These are phyloP conservation scores for Alternaria burnsii DNA, from an alignment of 2,329 filamentous ascomycete species.

Conservation along the genomic window DNA sequence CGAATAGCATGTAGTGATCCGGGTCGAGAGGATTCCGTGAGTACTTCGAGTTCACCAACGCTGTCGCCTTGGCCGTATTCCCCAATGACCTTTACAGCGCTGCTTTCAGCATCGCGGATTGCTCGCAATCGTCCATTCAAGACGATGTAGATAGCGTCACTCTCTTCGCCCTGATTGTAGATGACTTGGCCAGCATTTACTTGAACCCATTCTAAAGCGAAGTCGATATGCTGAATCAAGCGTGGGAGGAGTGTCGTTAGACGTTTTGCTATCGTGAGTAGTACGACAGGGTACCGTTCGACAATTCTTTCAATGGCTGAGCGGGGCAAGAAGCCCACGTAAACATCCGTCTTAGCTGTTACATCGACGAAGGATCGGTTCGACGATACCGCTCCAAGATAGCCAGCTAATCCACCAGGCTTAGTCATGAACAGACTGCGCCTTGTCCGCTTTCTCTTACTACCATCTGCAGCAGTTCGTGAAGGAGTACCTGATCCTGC, in stretches of 20 bases:
- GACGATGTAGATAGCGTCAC: slow-evolving; percentile 97
- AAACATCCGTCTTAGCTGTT: slow-evolving; percentile 96
- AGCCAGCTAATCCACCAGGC: slow-evolving; percentile 91
- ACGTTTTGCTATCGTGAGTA: slow-evolving; percentile 95
- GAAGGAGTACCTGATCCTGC: slow-evolving; percentile 35
- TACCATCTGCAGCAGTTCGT: slow-evolving; percentile 40
- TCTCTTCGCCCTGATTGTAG: slow-evolving; percentile 92
- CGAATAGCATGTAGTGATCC: slow-evolving; percentile 94
- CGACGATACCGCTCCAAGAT: slow-evolving; percentile 91
- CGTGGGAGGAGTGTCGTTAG: slow-evolving; percentile 88
- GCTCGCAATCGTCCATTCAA: slow-evolving; percentile 89
- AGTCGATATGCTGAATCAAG: slow-evolving; percentile 94
- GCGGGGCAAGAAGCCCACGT: slow-evolving; percentile 91
- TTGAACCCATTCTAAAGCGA: slow-evolving; percentile 97
- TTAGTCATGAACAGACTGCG: slow-evolving; percentile 89
- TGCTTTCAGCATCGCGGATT: slow-evolving; percentile 81
- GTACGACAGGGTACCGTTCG: slow-evolving; percentile 87
- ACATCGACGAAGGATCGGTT: slow-evolving; percentile 97
- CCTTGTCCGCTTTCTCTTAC: slow-evolving; percentile 63
- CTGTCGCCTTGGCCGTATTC: slow-evolving; percentile 98
- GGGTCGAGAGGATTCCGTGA: slow-evolving; percentile 91
- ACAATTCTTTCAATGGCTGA: slow-evolving; percentile 88
- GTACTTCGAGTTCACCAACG: slow-evolving; percentile 93
- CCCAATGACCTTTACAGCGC: slow-evolving; percentile 83
- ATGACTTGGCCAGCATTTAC: slow-evolving; percentile 95